phyloP scores from a whole-genome alignment of 2,329 filamentous ascomycete species.

The Pseudopithomyces maydicus region DNA sequence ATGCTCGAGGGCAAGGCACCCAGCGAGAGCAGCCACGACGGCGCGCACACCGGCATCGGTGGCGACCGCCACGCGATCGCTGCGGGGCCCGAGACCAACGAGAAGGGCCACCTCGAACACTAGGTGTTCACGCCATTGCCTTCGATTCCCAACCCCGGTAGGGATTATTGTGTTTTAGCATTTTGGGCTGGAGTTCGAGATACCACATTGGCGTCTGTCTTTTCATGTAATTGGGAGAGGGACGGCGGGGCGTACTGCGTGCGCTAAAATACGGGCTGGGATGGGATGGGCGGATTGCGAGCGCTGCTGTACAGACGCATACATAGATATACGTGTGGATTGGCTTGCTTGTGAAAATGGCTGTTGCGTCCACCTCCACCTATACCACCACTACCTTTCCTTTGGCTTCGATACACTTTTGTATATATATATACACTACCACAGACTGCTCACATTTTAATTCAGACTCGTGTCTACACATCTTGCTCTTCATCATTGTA shows the following conservation, averaged over 20 bases:
- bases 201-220: slow-evolving; percentile 35
- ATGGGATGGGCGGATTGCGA: background rate
- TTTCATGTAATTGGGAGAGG: slow-evolving; percentile 10
- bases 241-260: background rate
- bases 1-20: slow-evolving; percentile 64
- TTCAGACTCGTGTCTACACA: background rate
- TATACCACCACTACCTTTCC: background rate
- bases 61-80: slow-evolving; percentile 60
- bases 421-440: background rate
- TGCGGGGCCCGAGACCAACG: slow-evolving; percentile 50
- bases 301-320: no score
- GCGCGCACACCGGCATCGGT: slow-evolving; percentile 54
- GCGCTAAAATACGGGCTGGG: background rate
- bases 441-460: slow-evolving; percentile 1
- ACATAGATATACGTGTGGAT: no score
- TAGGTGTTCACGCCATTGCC: background rate
- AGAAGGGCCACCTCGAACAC: slow-evolving; percentile 41
- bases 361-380: no score
- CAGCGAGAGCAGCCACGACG: slow-evolving; percentile 48
- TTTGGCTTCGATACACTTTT: background rate
- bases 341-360: no score
- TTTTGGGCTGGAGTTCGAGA: slow-evolving; percentile 33
- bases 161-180: slow-evolving; percentile 17
- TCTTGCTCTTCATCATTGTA: background rate
- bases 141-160: slow-evolving; percentile 7